These are phyloP conservation scores for Eimeria acervulina DNA, from an alignment of 169 alveolate species.

Conservation along the genomic window DNA sequence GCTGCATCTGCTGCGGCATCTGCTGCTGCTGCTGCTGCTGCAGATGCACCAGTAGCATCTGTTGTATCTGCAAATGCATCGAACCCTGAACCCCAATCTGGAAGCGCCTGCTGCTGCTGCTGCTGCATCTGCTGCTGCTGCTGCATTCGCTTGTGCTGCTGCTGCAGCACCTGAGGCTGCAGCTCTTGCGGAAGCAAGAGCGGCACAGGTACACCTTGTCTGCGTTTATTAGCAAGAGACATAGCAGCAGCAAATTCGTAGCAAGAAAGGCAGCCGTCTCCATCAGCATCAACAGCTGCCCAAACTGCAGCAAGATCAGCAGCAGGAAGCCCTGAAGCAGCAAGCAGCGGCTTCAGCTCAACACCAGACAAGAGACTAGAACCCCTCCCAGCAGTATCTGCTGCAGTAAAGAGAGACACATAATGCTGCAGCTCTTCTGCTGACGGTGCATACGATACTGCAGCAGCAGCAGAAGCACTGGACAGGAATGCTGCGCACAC, in stretches of 20 bases:
- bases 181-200: neutral
- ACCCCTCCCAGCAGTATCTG: neutral
- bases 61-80: neutral
- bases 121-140: too few species aligned
- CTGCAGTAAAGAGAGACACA: neutral
- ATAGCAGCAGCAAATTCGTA: neutral
- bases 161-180: constrained; percentile 25
- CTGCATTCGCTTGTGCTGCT: neutral
- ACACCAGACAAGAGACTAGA: neutral
- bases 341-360: neutral
- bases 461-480: constrained; percentile 21
- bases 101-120: neutral
- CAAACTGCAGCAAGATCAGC: constrained; percentile 23
- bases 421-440: constrained; percentile 16
- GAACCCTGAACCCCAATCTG: constrained; percentile 11
- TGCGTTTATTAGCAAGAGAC: neutral
- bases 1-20: too few species aligned
- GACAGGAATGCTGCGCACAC: neutral
- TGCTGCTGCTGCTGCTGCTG: too few species aligned
- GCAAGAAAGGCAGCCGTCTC: neutral
- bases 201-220: neutral
- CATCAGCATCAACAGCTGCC: neutral
- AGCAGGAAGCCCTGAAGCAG: neutral
- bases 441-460: neutral
- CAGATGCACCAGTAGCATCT: neutral